Conservation (phyloP, 805 yeast genomes). For the Yamadazyma takamatsuzukensis region DNA sequence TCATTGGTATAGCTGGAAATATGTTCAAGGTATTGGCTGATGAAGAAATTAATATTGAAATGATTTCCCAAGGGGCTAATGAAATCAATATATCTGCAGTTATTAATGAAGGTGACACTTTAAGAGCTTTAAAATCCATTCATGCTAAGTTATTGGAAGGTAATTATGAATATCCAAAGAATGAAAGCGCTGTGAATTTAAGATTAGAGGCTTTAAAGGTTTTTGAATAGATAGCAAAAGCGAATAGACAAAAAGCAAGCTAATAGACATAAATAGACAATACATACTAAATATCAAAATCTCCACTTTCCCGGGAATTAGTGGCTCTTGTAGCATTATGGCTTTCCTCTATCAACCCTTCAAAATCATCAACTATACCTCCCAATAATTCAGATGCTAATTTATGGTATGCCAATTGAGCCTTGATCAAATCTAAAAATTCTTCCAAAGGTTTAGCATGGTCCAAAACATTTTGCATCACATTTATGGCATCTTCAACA, state of each 20-base stretch:
- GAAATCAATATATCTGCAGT: slow-evolving; percentile 97
- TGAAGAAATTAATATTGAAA: slow-evolving; percentile 89
- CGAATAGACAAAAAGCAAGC: slow-evolving; percentile 1
- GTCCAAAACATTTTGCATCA: slow-evolving; percentile 77
- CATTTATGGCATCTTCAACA: slow-evolving; percentile 80
- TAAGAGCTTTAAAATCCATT: slow-evolving; percentile 81
- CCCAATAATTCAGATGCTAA: slow-evolving; percentile 66
- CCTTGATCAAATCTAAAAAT: slow-evolving; percentile 64
- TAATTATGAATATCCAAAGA: slow-evolving; percentile 18
- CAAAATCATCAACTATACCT: slow-evolving; percentile 60
- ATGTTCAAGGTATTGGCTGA: slow-evolving; percentile 94
- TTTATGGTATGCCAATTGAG: slow-evolving; percentile 79
- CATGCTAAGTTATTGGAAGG: slow-evolving; percentile 71
- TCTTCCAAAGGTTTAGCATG: slow-evolving; percentile 66
- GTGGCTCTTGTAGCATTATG: slow-evolving; percentile 11
- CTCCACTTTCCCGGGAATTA: slow-evolving; percentile 28
- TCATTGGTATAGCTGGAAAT: slow-evolving; percentile 94
- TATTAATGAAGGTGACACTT: slow-evolving; percentile 74
- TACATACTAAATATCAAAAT: slow-evolving; percentile 25
- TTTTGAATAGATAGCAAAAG: slow-evolving; percentile 8
- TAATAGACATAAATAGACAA: not conserved
- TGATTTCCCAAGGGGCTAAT: slow-evolving; percentile 98
- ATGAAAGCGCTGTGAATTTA: slow-evolving; percentile 26
- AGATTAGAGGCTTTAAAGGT: slow-evolving; percentile 29
- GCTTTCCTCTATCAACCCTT: slow-evolving; percentile 52